Percentiles rank a stretch among this genome's conserved stretches.
Evolutionary conservation across 768 basidiomycete species (phyloP).

Genomic region (Termitomyces sp.): DNA sequence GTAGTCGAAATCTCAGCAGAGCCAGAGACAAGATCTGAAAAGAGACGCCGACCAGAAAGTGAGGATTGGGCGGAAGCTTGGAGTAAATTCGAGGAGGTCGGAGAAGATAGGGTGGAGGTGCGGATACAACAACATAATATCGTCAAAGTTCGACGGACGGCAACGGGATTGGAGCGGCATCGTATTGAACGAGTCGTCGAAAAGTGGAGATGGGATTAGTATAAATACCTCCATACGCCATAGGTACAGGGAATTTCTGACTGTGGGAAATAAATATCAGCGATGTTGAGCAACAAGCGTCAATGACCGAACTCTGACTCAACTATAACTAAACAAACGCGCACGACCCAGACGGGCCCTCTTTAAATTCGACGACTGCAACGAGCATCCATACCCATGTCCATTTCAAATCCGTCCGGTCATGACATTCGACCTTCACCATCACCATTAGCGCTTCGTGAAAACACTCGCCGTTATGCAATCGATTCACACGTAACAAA

Average conservation of each 20-base stretch:
- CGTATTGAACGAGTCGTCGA: slow-evolving; percentile 64
- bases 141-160: slow-evolving; percentile 52
- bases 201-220: slow-evolving; percentile 52
- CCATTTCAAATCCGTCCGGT: slow-evolving; percentile 22
- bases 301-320: background rate
- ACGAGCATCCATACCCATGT: slow-evolving; percentile 19
- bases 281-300: background rate
- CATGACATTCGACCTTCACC: slow-evolving; percentile 19
- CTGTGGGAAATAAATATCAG: slow-evolving; percentile 16
- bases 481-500: slow-evolving; percentile 9
- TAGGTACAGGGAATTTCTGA: background rate
- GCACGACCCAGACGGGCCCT: background rate
- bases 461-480: slow-evolving; percentile 9
- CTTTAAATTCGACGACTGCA: background rate
- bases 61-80: slow-evolving; percentile 42
- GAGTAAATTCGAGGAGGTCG: slow-evolving; percentile 26
- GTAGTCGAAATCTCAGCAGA: slow-evolving; percentile 37
- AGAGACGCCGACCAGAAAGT: slow-evolving; percentile 31
- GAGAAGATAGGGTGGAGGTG: slow-evolving; percentile 32
- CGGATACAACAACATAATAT: slow-evolving; percentile 42
- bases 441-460: slow-evolving; percentile 9
- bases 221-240: background rate
- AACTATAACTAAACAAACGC: background rate
- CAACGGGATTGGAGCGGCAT: slow-evolving; percentile 60
- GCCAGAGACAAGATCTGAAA: slow-evolving; percentile 31